Evolutionary conservation across 2,329 filamentous ascomycete species (phyloP).

Genomic region (Phyllosticta capitalensis): DNA sequence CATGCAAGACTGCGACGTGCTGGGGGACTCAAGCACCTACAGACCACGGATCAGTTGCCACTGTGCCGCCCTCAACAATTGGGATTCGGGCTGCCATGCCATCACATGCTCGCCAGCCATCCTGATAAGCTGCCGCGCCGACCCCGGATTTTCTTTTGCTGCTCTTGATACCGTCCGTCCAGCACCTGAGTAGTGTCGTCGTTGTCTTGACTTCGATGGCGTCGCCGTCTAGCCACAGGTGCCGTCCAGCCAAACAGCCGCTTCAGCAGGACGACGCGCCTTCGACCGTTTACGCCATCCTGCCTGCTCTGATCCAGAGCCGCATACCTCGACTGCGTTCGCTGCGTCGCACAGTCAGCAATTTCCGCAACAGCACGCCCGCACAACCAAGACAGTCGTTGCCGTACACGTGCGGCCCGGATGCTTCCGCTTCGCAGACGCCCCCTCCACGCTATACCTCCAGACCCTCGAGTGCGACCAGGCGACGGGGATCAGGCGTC

Average conservation of each 20-base stretch:
- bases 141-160: not conserved
- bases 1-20: not conserved
- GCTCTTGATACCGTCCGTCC: not conserved
- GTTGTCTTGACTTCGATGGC: not conserved
- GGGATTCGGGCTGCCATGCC: not conserved
- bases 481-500: conserved; percentile 18
- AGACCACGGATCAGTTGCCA: not conserved
- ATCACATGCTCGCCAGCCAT: not conserved
- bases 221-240: not conserved
- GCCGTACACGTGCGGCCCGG: conserved; percentile 11
- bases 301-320: conserved; percentile 44
- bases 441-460: conserved; percentile 30
- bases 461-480: conserved; percentile 15
- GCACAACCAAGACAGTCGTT: conserved; percentile 11
- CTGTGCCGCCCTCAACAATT: not conserved
- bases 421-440: conserved; percentile 20
- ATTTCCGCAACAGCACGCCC: conserved; percentile 14
- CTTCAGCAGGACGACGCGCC: conserved; percentile 14
- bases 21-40: no score
- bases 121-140: not conserved
- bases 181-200: not conserved
- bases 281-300: conserved; percentile 44
- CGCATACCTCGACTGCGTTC: conserved; percentile 44
- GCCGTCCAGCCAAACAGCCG: not conserved
- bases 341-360: conserved; percentile 29